Conservation (phyloP, 228 moss, liverwort and hornwort genomes). For the Sphagnum fallax region DNA sequence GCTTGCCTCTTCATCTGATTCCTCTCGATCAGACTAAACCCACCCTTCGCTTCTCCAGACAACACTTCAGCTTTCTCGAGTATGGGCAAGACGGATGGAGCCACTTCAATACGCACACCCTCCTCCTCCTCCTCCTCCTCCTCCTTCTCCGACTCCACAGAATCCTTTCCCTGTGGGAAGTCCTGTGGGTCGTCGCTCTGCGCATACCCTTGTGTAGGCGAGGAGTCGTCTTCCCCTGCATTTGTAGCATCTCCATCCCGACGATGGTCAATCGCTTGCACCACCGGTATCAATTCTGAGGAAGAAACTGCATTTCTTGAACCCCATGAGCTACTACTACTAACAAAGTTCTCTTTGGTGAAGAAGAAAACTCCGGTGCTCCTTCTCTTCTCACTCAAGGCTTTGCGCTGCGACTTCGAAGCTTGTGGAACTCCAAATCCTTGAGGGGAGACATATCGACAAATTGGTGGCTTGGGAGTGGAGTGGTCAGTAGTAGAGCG, state of each 20-base stretch:
- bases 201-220: neutral
- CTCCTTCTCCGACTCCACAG: neutral
- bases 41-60: slow-evolving; percentile 8
- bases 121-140: slow-evolving; percentile 11
- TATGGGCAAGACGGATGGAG: slow-evolving; percentile 36
- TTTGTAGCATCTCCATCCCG: neutral
- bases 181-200: neutral
- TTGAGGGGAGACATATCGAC: too few species aligned
- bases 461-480: too few species aligned
- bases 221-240: neutral
- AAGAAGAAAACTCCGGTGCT: too few species aligned
- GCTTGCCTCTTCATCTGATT: slow-evolving; percentile 41
- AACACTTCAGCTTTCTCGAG: slow-evolving; percentile 21
- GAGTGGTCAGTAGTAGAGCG: too few species aligned
- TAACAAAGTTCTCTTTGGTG: too few species aligned
- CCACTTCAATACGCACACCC: slow-evolving; percentile 38
- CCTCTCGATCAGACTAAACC: slow-evolving; percentile 43
- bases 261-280: neutral
- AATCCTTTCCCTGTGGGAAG: neutral
- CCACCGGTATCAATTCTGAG: too few species aligned
- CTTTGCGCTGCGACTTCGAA: too few species aligned
- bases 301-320: too few species aligned
- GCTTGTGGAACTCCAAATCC: too few species aligned
- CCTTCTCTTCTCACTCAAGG: too few species aligned
- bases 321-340: too few species aligned